phyloP scores from a whole-genome alignment of 768 basidiomycete species.

The Suillus discolor region DNA sequence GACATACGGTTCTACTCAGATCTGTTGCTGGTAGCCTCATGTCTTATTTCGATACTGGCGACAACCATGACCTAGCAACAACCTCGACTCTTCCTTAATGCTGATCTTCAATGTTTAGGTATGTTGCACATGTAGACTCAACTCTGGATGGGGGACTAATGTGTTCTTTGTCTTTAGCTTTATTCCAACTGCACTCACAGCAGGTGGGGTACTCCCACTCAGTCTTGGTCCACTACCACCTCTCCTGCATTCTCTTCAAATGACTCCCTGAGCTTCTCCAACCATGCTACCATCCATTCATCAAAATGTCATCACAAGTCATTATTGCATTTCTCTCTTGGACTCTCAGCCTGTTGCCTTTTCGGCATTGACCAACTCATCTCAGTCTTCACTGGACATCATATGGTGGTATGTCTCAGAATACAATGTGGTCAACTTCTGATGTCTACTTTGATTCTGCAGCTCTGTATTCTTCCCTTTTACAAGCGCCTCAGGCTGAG shows the following conservation, averaged over 20 bases:
- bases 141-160: too few relatives aligned
- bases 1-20: too few relatives aligned
- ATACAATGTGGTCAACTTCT: conserved; percentile 2
- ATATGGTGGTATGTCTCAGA: too few relatives aligned
- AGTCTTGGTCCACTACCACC: conserved; percentile 58
- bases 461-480: conserved; percentile 25
- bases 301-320: conserved; percentile 53
- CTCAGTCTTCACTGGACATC: conserved; percentile 79
- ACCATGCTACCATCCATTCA: conserved; percentile 47
- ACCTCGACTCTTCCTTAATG: too few relatives aligned
- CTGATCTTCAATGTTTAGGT: too few relatives aligned
- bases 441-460: conserved; percentile 1
- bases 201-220: conserved; percentile 81
- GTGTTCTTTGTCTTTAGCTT: too few relatives aligned
- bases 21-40: too few relatives aligned
- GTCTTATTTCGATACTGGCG: too few relatives aligned
- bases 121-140: too few relatives aligned
- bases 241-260: conserved; percentile 42
- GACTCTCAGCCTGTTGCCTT: conserved; percentile 62
- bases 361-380: conserved; percentile 72
- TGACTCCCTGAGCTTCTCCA: conserved; percentile 30
- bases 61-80: too few relatives aligned
- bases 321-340: conserved; percentile 55
- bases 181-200: too few relatives aligned
- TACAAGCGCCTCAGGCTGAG: conserved; percentile 23